Conservation (phyloP, 73 alveolate genomes). For the Durusdinium trenchii region DNA sequence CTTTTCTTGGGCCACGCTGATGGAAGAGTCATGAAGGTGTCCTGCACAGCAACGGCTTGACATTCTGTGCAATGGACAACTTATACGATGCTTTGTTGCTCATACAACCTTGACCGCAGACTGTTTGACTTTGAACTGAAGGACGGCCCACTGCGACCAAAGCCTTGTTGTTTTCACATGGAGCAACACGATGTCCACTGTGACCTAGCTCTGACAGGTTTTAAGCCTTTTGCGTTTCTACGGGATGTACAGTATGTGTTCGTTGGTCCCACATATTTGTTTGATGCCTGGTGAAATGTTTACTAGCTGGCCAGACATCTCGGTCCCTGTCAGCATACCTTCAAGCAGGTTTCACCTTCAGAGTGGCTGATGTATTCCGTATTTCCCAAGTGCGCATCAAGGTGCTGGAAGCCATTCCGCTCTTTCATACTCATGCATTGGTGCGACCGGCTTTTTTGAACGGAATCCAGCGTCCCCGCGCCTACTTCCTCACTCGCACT, state of each 20-base stretch:
- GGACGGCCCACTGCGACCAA: background rate
- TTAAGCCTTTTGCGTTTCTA: background rate
- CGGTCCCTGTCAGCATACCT: no score
- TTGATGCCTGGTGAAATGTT: no score
- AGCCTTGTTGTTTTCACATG: background rate
- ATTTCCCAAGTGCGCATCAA: background rate
- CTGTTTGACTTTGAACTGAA: background rate
- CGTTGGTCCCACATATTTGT: no score
- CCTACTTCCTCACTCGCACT: no score
- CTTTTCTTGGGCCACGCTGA: conserved; percentile 65
- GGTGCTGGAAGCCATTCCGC: conserved; percentile 82
- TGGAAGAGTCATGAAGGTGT: conserved; percentile 62
- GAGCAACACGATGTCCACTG: background rate
- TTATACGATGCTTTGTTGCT: background rate
- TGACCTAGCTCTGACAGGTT: background rate
- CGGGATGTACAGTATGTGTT: no score
- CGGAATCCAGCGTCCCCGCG: no score
- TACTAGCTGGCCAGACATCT: no score
- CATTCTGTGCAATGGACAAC: no score
- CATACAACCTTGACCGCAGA: background rate
- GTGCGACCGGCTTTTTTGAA: background rate
- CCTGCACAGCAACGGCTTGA: no score
- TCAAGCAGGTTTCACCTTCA: no score
- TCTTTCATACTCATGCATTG: conserved; percentile 79
- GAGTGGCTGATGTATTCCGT: background rate